Conservation (phyloP, 2,329 filamentous ascomycete genomes). For the Zymoseptoria passerinii region DNA sequence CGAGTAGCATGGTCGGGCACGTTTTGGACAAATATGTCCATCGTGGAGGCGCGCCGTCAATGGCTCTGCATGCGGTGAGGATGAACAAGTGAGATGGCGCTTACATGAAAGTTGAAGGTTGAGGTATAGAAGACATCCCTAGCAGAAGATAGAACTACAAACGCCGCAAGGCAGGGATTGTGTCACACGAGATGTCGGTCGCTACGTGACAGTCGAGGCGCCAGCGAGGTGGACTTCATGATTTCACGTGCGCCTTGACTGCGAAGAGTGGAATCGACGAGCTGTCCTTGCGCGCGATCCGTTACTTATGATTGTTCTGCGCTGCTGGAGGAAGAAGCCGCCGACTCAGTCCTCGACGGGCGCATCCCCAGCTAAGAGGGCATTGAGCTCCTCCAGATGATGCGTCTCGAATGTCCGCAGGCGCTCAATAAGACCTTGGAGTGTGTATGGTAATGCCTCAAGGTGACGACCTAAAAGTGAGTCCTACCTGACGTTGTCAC, state of each 20-base stretch:
- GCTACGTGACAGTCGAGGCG: neutral
- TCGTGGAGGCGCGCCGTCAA: conserved; percentile 16
- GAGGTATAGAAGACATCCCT: neutral
- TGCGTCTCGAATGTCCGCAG: neutral
- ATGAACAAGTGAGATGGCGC: neutral
- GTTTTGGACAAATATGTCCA: conserved; percentile 43
- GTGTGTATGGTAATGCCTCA: neutral
- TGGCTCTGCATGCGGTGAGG: neutral
- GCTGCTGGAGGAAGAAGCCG: neutral
- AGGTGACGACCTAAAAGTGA: neutral
- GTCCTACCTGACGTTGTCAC: neutral
- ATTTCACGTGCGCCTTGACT: neutral
- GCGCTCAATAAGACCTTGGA: neutral
- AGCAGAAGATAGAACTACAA: too few relatives aligned
- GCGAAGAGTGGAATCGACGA: neutral
- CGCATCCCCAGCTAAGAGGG: neutral
- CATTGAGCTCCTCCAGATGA: neutral
- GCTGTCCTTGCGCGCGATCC: too few relatives aligned
- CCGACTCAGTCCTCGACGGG: neutral
- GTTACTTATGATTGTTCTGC: neutral
- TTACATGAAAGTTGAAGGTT: neutral
- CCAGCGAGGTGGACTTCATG: neutral
- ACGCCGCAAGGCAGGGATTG: neutral
- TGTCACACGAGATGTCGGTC: neutral
- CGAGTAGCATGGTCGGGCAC: conserved; percentile 37